A percentile compares a stretch with the other conserved stretches of the same genome.
Conservation (phyloP, 1,284 basidiomycete genomes). For the Wallemia hederae region DNA sequence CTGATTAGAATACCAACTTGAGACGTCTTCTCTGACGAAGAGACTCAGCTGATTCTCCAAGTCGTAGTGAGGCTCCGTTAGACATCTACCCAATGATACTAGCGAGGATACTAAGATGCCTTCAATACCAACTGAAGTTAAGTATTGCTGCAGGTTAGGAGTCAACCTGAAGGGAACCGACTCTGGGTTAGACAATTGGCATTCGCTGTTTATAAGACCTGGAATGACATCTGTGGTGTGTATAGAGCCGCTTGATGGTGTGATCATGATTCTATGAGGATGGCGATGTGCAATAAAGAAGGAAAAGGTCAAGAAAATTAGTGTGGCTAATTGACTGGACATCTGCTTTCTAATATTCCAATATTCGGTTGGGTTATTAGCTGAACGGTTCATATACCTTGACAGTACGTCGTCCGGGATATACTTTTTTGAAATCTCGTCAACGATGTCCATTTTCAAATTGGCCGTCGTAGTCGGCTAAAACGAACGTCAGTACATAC, state of each 20-base stretch:
- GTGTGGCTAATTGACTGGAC: constrained; percentile 58
- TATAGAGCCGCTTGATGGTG: constrained; percentile 59
- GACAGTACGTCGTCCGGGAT: constrained; percentile 67
- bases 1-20: constrained; percentile 25
- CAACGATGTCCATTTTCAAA: constrained; percentile 61
- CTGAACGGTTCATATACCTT: constrained; percentile 72
- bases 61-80: constrained; percentile 71
- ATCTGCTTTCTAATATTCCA: constrained; percentile 98
- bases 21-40: constrained; percentile 78
- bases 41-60: constrained; percentile 64
- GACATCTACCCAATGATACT: constrained; percentile 63
- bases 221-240: constrained; percentile 72
- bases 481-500: constrained; percentile 4
- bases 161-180: constrained; percentile 88
- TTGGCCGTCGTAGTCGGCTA: constrained; percentile 19
- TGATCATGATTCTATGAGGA: constrained; percentile 64
- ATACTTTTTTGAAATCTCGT: constrained; percentile 68
- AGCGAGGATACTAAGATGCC: constrained; percentile 61
- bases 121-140: constrained; percentile 68
- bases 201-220: constrained; percentile 26
- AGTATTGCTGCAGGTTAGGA: constrained; percentile 81
- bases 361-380: constrained; percentile 55
- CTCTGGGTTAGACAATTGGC: constrained; percentile 50
- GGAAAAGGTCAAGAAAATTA: constrained; percentile 75
- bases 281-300: constrained; percentile 58